Evolutionary conservation across 2,329 filamentous ascomycete species (phyloP).

Genomic region (Elsinoe ampelina): DNA sequence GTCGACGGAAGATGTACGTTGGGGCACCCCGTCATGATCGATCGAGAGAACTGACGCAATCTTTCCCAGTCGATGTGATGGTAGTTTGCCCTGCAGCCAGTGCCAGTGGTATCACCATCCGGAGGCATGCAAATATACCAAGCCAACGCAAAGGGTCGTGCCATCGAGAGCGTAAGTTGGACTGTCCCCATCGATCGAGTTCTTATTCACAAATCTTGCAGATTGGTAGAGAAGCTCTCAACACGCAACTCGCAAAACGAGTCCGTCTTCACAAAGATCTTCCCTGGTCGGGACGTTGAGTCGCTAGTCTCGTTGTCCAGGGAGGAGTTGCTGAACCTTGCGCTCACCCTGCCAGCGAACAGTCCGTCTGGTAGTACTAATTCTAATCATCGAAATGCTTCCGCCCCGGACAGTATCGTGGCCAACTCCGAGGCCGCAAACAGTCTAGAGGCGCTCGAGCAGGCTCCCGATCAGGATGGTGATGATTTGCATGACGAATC

Average conservation of each 20-base stretch:
- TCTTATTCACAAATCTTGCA: conserved; percentile 45
- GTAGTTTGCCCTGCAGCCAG: conserved; percentile 70
- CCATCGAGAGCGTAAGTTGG: conserved; percentile 63
- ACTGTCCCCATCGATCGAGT: conserved; percentile 18
- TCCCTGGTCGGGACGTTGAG: conserved; percentile 35
- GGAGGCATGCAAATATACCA: conserved; percentile 71
- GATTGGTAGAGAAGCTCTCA: conserved; percentile 48
- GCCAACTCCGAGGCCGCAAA: conserved; percentile 40
- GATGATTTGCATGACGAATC: conserved; percentile 55
- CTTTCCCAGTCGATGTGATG: conserved; percentile 54
- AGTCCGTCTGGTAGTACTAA: conserved; percentile 29
- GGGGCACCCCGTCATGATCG: neutral
- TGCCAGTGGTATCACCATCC: conserved; percentile 74
- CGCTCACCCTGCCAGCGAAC: conserved; percentile 33
- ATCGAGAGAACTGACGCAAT: neutral
- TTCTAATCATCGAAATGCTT: conserved; percentile 17
- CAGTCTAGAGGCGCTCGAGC: conserved; percentile 54
- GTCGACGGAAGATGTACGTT: conserved; percentile 60
- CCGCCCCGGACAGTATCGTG: neutral
- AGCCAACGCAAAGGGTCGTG: conserved; percentile 66
- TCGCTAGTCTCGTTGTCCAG: conserved; percentile 31
- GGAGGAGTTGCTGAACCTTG: conserved; percentile 38
- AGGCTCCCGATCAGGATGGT: conserved; percentile 55
- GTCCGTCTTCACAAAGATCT: conserved; percentile 34
- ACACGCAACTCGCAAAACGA: conserved; percentile 41